Percentiles rank a stretch among this genome's conserved stretches.
Conservation (phyloP, 176 grass and related monocot genomes). For the Ampelocalamus luodianensis region DNA sequence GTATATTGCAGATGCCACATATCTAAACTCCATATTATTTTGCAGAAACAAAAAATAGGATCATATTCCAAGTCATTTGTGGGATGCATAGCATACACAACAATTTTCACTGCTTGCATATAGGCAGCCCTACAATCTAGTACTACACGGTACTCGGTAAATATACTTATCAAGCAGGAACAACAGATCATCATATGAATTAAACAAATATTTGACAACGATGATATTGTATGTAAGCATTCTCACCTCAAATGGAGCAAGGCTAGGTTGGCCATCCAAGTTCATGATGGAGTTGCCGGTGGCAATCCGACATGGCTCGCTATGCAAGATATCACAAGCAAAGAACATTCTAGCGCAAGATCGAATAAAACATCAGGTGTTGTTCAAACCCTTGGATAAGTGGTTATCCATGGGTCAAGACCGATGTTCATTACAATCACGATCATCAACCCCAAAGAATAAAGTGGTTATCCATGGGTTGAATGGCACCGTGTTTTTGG, state of each 20-base stretch:
- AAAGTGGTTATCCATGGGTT: too few species aligned
- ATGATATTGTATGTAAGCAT: neutral
- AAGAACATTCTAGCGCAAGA: too few species aligned
- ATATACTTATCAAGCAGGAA: conserved; percentile 3
- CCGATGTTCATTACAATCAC: too few species aligned
- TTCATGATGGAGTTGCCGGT: conserved; percentile 76
- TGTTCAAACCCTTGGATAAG: too few species aligned
- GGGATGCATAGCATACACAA: conserved; percentile 1
- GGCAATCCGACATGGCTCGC: too few species aligned
- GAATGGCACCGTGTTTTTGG: too few species aligned
- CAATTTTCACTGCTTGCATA: neutral
- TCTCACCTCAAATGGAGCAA: conserved; percentile 92
- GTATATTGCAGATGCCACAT: conserved; percentile 6
- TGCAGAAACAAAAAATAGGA: conserved; percentile 11
- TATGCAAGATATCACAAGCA: too few species aligned
- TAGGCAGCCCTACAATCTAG: neutral
- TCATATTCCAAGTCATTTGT: conserved; percentile 11
- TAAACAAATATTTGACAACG: neutral
- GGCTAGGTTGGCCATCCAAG: conserved; percentile 68
- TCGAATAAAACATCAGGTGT: too few species aligned
- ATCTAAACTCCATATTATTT: neutral
- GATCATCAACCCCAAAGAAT: too few species aligned
- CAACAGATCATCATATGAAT: conserved; percentile 16
- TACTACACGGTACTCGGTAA: neutral
- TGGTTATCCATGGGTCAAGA: too few species aligned